Evolutionary conservation across 2,329 filamentous ascomycete species (phyloP).

Genomic region (Aspergillus costaricaensis): DNA sequence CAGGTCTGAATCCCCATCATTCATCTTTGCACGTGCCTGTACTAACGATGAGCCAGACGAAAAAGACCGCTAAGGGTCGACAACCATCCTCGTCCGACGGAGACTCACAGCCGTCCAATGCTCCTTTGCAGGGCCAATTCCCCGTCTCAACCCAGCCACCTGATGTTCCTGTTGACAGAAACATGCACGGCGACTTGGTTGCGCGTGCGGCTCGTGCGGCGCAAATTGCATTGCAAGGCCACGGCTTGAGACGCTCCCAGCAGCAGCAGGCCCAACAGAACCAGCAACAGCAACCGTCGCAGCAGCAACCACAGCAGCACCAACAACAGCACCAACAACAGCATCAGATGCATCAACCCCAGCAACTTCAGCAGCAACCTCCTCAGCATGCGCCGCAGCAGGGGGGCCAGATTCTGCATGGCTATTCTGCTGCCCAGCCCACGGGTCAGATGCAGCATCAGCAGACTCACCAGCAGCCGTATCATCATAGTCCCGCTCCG

Average conservation of each 20-base stretch:
- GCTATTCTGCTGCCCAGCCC: conserved; percentile 38
- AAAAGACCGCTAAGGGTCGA: conserved; percentile 42
- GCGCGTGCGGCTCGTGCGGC: conserved; percentile 51
- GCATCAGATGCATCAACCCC: conserved; percentile 23
- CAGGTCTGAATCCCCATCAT: conserved; percentile 39
- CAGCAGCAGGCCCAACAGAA: conserved; percentile 36
- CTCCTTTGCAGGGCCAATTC: conserved; percentile 47
- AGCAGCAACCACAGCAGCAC: conserved; percentile 33
- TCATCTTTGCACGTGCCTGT: not conserved
- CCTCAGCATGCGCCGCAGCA: conserved; percentile 28
- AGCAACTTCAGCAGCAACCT: conserved; percentile 25
- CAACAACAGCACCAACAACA: conserved; percentile 26
- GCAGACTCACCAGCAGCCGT: conserved; percentile 32
- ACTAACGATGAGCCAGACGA: conserved; percentile 34
- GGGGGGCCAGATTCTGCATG: conserved; percentile 36
- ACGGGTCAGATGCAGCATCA: conserved; percentile 25
- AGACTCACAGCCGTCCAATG: conserved; percentile 37
- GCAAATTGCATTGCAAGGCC: conserved; percentile 50
- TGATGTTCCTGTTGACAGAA: conserved; percentile 43
- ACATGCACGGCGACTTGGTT: conserved; percentile 49
- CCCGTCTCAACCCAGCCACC: conserved; percentile 41
- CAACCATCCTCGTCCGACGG: conserved; percentile 40
- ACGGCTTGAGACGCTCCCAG: conserved; percentile 40
- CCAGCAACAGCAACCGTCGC: conserved; percentile 30
- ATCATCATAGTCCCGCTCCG: conserved; percentile 39